A percentile compares a stretch with the other conserved stretches of the same genome.
These are phyloP conservation scores for Venturia pyrina DNA, from an alignment of 2,329 filamentous ascomycete species.

Conservation along the genomic window DNA sequence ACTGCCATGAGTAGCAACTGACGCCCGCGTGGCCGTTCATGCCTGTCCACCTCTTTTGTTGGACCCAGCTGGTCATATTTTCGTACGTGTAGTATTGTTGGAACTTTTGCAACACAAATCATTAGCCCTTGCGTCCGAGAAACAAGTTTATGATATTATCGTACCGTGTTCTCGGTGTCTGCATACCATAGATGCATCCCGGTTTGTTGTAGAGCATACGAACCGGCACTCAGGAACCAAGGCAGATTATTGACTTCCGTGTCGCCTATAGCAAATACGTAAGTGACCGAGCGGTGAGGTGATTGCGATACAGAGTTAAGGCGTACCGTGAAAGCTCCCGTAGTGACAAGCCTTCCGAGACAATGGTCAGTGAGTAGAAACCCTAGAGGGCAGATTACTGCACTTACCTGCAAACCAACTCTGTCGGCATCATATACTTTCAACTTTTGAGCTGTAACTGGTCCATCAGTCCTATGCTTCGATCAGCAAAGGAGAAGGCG, in stretches of 20 bases:
- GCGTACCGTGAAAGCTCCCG: too few relatives aligned
- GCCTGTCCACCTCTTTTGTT: conserved; percentile 27
- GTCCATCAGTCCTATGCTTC: background rate
- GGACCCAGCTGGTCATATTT: conserved; percentile 26
- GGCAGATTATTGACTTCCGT: too few relatives aligned
- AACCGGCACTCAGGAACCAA: too few relatives aligned
- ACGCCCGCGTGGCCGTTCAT: conserved; percentile 8
- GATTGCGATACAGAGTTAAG: too few relatives aligned
- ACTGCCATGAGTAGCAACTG: background rate
- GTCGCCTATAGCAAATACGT: too few relatives aligned
- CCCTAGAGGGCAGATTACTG: too few relatives aligned
- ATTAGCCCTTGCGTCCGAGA: too few relatives aligned
- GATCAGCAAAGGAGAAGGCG: background rate
- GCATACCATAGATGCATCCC: conserved; percentile 31
- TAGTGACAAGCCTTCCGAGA: too few relatives aligned
- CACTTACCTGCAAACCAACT: background rate
- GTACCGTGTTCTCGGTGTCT: conserved; percentile 17
- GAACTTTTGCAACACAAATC: background rate
- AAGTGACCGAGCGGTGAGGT: too few relatives aligned
- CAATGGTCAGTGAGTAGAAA: too few relatives aligned
- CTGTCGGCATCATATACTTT: background rate
- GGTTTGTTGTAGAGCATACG: too few relatives aligned
- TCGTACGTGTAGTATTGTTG: conserved; percentile 29
- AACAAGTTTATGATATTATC: too few relatives aligned
- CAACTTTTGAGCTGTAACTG: background rate